Evolutionary conservation across 2,329 filamentous ascomycete genomes (phyloP).

Genomic region (Nothopassalora personata): DNA sequence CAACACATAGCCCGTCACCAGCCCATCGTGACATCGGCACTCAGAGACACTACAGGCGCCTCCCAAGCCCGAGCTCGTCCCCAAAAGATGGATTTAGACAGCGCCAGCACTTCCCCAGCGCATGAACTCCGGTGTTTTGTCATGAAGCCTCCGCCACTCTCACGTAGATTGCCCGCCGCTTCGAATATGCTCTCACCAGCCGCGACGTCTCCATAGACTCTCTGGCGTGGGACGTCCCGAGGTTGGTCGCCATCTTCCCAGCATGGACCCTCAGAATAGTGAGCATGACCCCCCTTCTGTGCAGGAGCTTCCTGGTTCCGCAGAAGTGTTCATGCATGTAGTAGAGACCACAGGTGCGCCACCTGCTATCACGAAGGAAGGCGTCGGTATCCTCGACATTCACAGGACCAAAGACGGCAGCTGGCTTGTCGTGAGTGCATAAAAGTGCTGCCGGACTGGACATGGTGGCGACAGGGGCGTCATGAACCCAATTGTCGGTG

Average conservation of each 20-base stretch:
- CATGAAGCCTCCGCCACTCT: not conserved
- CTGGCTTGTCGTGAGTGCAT: slow-evolving; percentile 1
- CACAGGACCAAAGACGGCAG: not conserved
- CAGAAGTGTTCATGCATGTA: slow-evolving; percentile 2
- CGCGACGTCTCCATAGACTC: not conserved
- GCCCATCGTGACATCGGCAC: not conserved
- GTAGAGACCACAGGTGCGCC: not conserved
- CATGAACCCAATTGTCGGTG: not conserved
- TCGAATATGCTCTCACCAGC: not conserved
- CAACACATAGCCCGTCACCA: no score
- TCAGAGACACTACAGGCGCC: not conserved
- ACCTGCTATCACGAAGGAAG: not conserved
- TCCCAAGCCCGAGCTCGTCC: not conserved
- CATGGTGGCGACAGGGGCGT: not conserved
- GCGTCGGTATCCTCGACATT: not conserved
- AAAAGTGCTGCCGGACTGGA: not conserved
- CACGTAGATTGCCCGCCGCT: not conserved
- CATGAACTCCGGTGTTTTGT: not conserved
- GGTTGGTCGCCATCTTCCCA: not conserved
- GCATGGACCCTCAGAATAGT: not conserved
- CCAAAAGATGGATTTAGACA: not conserved
- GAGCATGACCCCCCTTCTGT: not conserved
- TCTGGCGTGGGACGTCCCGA: not conserved
- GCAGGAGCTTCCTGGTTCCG: not conserved
- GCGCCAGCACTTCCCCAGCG: not conserved